phyloP scores from a whole-genome alignment of 1,284 basidiomycete genomes.

The Neonothopanus nambi region DNA sequence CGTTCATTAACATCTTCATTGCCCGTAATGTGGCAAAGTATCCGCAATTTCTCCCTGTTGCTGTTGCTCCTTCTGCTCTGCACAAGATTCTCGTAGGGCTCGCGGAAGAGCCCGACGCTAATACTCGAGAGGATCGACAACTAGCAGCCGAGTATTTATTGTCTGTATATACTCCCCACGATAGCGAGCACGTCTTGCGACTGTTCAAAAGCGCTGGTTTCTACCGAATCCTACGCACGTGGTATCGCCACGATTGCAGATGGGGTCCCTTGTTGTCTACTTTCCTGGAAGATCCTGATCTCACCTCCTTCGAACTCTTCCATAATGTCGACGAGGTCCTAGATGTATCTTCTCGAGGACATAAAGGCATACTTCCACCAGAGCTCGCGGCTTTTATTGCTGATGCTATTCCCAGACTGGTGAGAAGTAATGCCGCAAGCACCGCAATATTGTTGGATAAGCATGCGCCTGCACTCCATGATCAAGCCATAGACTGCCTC shows the following conservation, averaged over 20 bases:
- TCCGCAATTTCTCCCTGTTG: conserved; percentile 80
- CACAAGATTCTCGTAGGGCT: conserved; percentile 81
- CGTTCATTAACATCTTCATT: conserved; percentile 93
- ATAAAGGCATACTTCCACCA: conserved; percentile 47
- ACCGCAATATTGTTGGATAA: conserved; percentile 80
- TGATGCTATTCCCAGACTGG: conserved; percentile 62
- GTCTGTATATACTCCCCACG: conserved; percentile 86
- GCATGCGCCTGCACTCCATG: conserved; percentile 66
- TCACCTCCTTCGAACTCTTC: conserved; percentile 66
- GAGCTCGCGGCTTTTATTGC: conserved; percentile 56
- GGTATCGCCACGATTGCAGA: conserved; percentile 73
- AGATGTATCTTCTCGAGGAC: conserved; percentile 40
- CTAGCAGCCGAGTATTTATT: conserved; percentile 95
- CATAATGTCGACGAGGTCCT: conserved; percentile 65
- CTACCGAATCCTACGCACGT: conserved; percentile 84
- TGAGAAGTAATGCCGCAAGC: conserved; percentile 60
- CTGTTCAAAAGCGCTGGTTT: conserved; percentile 87
- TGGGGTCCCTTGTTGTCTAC: conserved; percentile 79
- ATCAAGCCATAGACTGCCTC: conserved; percentile 51
- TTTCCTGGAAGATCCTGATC: conserved; percentile 75
- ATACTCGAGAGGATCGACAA: conserved; percentile 90
- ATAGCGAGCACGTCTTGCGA: conserved; percentile 65
- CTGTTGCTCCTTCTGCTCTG: conserved; percentile 55
- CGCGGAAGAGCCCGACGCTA: conserved; percentile 68
- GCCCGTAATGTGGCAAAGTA: conserved; percentile 98